These are phyloP conservation scores for Pythium pectinolyticum DNA, from an alignment of 352 stramenopile genomes.

Conservation along the genomic window DNA sequence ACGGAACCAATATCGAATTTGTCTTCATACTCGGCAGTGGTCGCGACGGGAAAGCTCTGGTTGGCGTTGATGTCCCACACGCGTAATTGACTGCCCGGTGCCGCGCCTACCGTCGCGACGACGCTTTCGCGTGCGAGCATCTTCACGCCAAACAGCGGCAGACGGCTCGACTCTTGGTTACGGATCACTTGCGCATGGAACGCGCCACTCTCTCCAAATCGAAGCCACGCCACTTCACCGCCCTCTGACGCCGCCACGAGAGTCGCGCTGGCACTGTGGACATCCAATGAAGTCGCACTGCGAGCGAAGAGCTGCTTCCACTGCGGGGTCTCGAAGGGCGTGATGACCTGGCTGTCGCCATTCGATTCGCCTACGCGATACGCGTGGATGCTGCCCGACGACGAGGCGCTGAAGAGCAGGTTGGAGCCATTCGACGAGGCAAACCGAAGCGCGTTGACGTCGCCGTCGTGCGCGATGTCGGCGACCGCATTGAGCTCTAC, in stretches of 20 bases:
- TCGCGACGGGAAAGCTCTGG: constrained; percentile 53
- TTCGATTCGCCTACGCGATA: constrained; percentile 37
- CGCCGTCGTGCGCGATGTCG: constrained; percentile 48
- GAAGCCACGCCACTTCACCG: constrained; percentile 66
- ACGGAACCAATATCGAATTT: neutral
- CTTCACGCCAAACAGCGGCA: constrained; percentile 69
- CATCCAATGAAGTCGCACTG: constrained; percentile 59
- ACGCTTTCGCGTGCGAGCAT: constrained; percentile 65
- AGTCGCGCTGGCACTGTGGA: constrained; percentile 42
- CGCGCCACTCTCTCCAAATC: constrained; percentile 44
- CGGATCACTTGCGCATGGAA: constrained; percentile 11
- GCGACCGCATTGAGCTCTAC: constrained; percentile 52
- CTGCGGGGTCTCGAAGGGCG: constrained; percentile 41
- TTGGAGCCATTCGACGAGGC: constrained; percentile 43
- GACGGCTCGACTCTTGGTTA: constrained; percentile 51
- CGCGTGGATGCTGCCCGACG: constrained; percentile 46
- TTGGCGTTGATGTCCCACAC: constrained; percentile 74
- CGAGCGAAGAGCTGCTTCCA: constrained; percentile 57
- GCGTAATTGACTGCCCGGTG: constrained; percentile 60
- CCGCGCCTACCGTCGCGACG: constrained; percentile 70
- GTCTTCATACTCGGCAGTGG: constrained; percentile 51
- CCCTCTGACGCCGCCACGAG: constrained; percentile 54
- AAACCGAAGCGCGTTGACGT: constrained; percentile 68
- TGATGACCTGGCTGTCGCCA: constrained; percentile 4
- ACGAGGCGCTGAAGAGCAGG: constrained; percentile 62